A percentile compares a stretch with the other conserved stretches of the same genome.
Conservation (phyloP, 1,139 yeast genomes). For the Ogataea hybrid region DNA sequence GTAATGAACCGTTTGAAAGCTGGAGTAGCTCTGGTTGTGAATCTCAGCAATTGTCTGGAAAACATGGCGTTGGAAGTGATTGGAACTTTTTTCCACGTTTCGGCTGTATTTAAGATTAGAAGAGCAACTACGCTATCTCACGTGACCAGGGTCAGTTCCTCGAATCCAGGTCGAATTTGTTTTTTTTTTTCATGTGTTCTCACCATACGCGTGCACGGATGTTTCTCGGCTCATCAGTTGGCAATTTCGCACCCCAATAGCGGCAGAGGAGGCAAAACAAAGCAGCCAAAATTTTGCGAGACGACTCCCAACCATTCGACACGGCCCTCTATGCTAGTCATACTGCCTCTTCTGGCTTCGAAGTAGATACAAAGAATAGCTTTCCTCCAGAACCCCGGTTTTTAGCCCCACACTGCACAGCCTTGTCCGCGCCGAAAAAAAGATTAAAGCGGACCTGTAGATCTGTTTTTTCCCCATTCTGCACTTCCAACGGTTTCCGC, state of each 20-base stretch:
- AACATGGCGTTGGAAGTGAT: conserved; percentile 23
- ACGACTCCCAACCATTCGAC: too few species aligned
- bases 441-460: background rate
- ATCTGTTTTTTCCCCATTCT: conserved; percentile 1
- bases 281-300: too few species aligned
- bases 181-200: background rate
- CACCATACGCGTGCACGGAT: background rate
- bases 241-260: background rate
- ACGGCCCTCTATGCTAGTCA: too few species aligned
- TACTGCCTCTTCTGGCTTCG: too few species aligned
- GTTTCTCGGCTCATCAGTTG: background rate
- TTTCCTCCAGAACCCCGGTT: conserved; percentile 1
- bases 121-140: conserved; percentile 4
- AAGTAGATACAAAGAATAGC: too few species aligned
- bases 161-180: background rate
- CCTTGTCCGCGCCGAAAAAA: background rate
- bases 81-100: background rate
- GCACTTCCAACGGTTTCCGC: background rate
- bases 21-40: conserved; percentile 20
- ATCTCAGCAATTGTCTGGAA: conserved; percentile 29
- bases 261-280: too few species aligned
- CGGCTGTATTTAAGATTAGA: background rate
- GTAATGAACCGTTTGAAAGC: conserved; percentile 38
- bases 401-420: conserved; percentile 2
- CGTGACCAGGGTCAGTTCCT: conserved; percentile 2